Evolutionary conservation across 257 asterid species (phyloP).

Genomic region (Primulina eburnea): DNA sequence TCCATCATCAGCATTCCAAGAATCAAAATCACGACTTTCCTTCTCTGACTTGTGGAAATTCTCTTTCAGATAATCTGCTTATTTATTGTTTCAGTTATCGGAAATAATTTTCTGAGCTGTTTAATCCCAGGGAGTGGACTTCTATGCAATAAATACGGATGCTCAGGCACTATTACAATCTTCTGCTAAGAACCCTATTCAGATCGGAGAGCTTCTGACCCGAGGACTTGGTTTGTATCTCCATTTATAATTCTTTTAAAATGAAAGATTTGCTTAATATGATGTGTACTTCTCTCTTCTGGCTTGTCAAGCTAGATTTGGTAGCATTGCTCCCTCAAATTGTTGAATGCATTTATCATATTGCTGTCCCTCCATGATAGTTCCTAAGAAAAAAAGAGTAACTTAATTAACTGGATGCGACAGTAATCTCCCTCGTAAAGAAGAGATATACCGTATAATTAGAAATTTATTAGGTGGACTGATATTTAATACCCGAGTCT

Average conservation of each 20-base stretch:
- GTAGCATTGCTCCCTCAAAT: constrained; percentile 7
- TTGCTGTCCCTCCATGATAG: background rate
- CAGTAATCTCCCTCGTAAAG: background rate
- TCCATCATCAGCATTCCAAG: background rate
- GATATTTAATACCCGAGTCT: background rate
- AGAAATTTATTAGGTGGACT: background rate
- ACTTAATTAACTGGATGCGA: too few relatives aligned
- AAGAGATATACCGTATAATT: background rate
- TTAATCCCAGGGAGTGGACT: constrained; percentile 87
- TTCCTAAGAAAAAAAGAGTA: background rate
- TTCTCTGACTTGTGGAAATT: background rate
- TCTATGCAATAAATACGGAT: constrained; percentile 93
- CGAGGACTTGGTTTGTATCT: constrained; percentile 87
- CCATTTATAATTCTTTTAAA: constrained; percentile 11
- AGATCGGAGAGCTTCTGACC: constrained; percentile 96
- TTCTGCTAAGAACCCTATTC: constrained; percentile 84
- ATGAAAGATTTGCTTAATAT: constrained; percentile 9
- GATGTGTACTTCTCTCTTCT: constrained; percentile 13
- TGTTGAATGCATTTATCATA: background rate
- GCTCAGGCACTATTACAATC: constrained; percentile 92
- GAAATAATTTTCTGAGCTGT: constrained; percentile 16
- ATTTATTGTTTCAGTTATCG: constrained; percentile 1
- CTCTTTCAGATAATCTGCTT: background rate
- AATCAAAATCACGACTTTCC: background rate
- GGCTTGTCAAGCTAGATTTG: constrained; percentile 13